phyloP scores from a whole-genome alignment of 2,329 filamentous ascomycete species.

The Ophiosphaerella herpotricha region DNA sequence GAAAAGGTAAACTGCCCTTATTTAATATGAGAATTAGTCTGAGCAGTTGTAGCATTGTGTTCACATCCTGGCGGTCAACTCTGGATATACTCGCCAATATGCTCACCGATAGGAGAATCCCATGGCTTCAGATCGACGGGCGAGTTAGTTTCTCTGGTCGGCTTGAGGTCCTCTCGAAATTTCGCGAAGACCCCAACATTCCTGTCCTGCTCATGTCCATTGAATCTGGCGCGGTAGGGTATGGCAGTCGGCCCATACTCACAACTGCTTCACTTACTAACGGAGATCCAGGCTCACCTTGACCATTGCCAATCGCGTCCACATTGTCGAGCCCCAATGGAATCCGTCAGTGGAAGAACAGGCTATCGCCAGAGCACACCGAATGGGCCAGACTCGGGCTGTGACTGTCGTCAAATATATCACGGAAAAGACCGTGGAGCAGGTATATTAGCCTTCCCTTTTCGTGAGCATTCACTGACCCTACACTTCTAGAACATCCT shows the following conservation, averaged over 20 bases:
- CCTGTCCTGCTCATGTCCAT: slow-evolving; percentile 54
- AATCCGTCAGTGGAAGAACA: slow-evolving; percentile 53
- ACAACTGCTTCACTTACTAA: neutral
- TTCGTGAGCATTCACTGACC: no score
- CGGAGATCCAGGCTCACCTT: slow-evolving; percentile 48
- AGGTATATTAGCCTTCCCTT: slow-evolving; percentile 20
- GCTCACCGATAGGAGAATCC: slow-evolving; percentile 6
- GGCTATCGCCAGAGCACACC: slow-evolving; percentile 40
- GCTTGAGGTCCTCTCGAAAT: slow-evolving; percentile 29
- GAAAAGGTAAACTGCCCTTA: no score
- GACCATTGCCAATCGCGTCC: slow-evolving; percentile 53
- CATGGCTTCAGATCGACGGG: neutral
- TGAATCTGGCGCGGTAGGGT: slow-evolving; percentile 59
- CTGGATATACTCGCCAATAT: no score
- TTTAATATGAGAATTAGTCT: no score
- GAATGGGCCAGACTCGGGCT: slow-evolving; percentile 19
- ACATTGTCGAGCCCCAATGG: slow-evolving; percentile 57
- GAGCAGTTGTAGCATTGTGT: no score
- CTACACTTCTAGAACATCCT: no score
- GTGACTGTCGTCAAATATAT: slow-evolving; percentile 47
- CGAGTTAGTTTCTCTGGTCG: no score
- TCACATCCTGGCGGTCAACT: no score
- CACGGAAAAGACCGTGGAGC: slow-evolving; percentile 46
- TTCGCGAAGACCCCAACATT: slow-evolving; percentile 45
- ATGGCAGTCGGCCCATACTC: slow-evolving; percentile 13